Conservation (phyloP, 2,329 filamentous ascomycete genomes). For the Falciphora oryzae region DNA sequence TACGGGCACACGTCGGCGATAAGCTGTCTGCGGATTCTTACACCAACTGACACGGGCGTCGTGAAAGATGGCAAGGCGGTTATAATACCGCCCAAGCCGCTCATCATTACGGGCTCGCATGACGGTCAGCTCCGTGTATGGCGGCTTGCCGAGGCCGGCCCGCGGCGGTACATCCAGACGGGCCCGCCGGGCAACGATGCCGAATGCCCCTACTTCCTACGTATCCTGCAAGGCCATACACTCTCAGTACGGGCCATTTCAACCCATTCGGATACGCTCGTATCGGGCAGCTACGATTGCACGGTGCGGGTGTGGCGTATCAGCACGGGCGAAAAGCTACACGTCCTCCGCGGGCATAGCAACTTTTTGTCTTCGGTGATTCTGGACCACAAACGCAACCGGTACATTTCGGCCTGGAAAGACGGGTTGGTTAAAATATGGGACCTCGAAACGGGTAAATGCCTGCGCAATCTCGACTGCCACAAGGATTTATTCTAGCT, state of each 20-base stretch:
- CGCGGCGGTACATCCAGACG: too few relatives aligned
- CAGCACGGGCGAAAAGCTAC: conserved; percentile 82
- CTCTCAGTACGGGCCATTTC: conserved; percentile 96
- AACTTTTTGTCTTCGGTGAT: conserved; percentile 98
- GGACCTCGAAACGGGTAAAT: conserved; percentile 81
- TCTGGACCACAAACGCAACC: conserved; percentile 81
- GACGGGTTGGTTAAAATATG: conserved; percentile 97
- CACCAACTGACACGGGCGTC: too few relatives aligned
- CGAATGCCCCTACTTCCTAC: conserved; percentile 92
- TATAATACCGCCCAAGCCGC: too few relatives aligned
- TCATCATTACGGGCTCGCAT: too few relatives aligned
- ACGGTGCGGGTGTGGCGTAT: conserved; percentile 97
- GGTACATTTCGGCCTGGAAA: conserved; percentile 98
- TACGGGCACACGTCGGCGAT: too few relatives aligned
- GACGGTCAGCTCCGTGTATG: too few relatives aligned
- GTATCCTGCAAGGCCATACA: conserved; percentile 76
- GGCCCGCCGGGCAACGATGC: conserved; percentile 66
- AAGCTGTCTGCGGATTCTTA: too few relatives aligned
- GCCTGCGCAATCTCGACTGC: conserved; percentile 85
- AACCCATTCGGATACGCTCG: conserved; percentile 89
- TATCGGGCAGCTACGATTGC: conserved; percentile 94
- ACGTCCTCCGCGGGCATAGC: conserved; percentile 75
- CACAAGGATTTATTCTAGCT: conserved; percentile 89
- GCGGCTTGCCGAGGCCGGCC: too few relatives aligned
- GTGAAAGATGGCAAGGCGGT: too few relatives aligned